Evolutionary conservation across 768 basidiomycete species (phyloP).

Genomic region (Peribolospora kevripleyi): DNA sequence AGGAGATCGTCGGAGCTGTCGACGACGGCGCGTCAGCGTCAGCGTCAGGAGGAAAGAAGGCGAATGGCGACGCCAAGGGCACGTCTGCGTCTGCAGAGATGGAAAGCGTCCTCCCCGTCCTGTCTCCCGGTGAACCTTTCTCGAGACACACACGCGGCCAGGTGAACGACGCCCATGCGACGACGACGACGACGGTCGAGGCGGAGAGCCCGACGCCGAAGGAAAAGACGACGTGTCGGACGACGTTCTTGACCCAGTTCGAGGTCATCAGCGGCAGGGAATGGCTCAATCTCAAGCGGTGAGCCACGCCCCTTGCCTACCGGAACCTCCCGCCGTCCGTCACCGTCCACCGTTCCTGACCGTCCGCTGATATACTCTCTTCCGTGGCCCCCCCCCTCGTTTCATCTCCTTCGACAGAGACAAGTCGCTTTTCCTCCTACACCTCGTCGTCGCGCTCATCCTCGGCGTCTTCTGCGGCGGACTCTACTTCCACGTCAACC

Average conservation of each 20-base stretch:
- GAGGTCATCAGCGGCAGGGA: constrained; percentile 59
- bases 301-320: too few species aligned
- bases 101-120: not conserved
- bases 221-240: constrained; percentile 25
- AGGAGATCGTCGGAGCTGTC: too few species aligned
- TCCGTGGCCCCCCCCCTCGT: not conserved
- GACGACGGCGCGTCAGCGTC: not conserved
- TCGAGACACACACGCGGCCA: too few species aligned
- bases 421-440: constrained; percentile 46
- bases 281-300: constrained; percentile 57
- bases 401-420: not conserved
- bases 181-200: not conserved
- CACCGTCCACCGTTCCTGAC: too few species aligned
- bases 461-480: constrained; percentile 79
- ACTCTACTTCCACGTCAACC: constrained; percentile 53
- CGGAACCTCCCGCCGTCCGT: too few species aligned
- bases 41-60: too few species aligned
- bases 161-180: not conserved
- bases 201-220: not conserved
- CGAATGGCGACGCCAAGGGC: not conserved
- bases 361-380: not conserved
- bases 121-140: not conserved
- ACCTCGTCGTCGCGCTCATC: constrained; percentile 40
- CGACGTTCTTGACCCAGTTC: constrained; percentile 73
- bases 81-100: not conserved